Percentiles rank a stretch among this genome's conserved stretches.
phyloP scores from a whole-genome alignment of 2,329 filamentous ascomycete species.

The Fusarium sp. region DNA sequence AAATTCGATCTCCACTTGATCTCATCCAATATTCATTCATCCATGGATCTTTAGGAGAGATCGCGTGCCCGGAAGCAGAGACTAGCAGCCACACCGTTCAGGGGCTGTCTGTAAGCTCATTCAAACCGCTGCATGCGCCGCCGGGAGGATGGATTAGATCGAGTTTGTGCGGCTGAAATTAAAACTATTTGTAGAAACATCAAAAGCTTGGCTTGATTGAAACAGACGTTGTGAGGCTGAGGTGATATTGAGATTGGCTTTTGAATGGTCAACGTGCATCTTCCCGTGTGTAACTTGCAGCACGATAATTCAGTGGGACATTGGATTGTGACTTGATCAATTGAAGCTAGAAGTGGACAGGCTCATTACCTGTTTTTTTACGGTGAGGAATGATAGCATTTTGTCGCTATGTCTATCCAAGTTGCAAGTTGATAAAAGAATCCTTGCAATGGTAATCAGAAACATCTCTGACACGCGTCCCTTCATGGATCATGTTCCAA shows the following conservation, averaged over 20 bases:
- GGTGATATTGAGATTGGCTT: background rate
- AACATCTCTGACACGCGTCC: conserved; percentile 45
- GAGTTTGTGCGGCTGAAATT: conserved; percentile 15
- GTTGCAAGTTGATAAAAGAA: conserved; percentile 5
- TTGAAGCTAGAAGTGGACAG: conserved; percentile 6
- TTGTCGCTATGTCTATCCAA: background rate
- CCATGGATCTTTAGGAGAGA: conserved; percentile 4
- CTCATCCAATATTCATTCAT: conserved; percentile 8
- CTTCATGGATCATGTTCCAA: conserved; percentile 25
- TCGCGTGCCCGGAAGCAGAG: conserved; percentile 27
- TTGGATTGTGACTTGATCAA: conserved; percentile 26
- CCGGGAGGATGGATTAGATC: background rate
- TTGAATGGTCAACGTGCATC: background rate
- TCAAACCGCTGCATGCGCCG: conserved; percentile 8
- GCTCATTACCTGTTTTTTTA: background rate
- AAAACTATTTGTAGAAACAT: conserved; percentile 3
- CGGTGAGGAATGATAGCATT: background rate
- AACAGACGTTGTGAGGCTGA: background rate
- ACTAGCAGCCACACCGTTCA: conserved; percentile 41
- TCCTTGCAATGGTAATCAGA: conserved; percentile 23
- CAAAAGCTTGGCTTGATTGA: conserved; percentile 8
- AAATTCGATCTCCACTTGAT: conserved; percentile 34
- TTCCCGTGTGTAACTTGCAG: background rate
- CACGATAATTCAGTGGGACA: conserved; percentile 6
- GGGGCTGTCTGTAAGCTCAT: conserved; percentile 28